Percentiles rank a stretch among this genome's conserved stretches.
Conservation (phyloP, 441 rosid species). For the Manihot esculenta region DNA sequence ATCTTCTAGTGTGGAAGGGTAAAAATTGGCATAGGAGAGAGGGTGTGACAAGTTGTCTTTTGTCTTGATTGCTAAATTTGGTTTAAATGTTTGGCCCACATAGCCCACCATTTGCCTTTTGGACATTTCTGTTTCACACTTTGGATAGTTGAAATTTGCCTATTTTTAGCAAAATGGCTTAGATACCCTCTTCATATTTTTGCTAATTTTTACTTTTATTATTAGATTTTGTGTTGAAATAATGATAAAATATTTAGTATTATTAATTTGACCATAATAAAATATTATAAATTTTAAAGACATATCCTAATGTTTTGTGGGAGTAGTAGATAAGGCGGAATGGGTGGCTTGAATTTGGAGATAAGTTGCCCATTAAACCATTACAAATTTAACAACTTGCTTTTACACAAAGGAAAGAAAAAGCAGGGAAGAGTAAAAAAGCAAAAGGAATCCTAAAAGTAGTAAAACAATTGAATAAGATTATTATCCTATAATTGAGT, state of each 20-base stretch:
- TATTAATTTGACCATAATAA: too few species aligned
- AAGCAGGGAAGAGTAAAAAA: too few species aligned
- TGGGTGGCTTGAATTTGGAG: neutral
- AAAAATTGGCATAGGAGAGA: too few species aligned
- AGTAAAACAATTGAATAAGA: too few species aligned
- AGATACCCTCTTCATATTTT: neutral
- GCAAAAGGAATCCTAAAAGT: neutral
- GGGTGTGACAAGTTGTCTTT: constrained; percentile 18
- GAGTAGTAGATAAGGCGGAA: neutral
- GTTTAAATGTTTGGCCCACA: constrained; percentile 21
- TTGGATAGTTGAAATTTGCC: neutral
- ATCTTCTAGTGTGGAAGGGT: neutral
- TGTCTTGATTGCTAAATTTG: constrained; percentile 27
- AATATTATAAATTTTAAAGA: too few species aligned
- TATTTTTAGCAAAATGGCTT: neutral
- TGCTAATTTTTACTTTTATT: too few species aligned
- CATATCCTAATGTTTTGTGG: neutral
- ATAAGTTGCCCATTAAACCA: constrained; percentile 3
- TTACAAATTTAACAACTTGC: neutral
- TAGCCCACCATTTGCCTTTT: constrained; percentile 22
- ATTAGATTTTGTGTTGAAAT: too few species aligned
- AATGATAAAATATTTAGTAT: too few species aligned
- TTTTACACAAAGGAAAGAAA: neutral
- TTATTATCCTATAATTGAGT: neutral
- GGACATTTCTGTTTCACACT: constrained; percentile 4